phyloP scores from a whole-genome alignment of 2,329 filamentous ascomycete genomes.

The Echinosphaeria canescens region DNA sequence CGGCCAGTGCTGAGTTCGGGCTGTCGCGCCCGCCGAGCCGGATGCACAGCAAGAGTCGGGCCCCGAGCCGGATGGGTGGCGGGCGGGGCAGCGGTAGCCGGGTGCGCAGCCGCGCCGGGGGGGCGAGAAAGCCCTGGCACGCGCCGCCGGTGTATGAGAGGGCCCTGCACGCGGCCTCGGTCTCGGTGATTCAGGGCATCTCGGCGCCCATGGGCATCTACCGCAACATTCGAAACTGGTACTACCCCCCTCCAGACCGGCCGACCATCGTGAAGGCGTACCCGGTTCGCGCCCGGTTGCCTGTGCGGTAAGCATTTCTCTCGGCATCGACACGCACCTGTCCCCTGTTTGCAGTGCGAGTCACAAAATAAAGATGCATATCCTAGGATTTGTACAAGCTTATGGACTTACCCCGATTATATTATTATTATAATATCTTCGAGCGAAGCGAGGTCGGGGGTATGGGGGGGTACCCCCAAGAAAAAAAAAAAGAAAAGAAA shows the following conservation, averaged over 20 bases:
- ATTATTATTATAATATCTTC: too few species aligned
- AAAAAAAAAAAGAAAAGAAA: too few species aligned
- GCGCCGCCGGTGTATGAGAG: slow-evolving; percentile 5
- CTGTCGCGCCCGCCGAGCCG: neutral
- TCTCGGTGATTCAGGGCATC: slow-evolving; percentile 7
- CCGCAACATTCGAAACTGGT: slow-evolving; percentile 7
- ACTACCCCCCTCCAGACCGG: slow-evolving; percentile 7
- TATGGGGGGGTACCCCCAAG: too few species aligned
- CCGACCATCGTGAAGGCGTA: slow-evolving; percentile 14
- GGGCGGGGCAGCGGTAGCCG: slow-evolving; percentile 1
- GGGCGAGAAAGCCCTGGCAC: slow-evolving; percentile 4
- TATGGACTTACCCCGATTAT: too few species aligned
- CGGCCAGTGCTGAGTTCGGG: too few species aligned
- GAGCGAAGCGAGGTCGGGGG: too few species aligned
- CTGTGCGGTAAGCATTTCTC: slow-evolving; percentile 11
- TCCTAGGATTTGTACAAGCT: too few species aligned
- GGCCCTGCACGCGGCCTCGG: slow-evolving; percentile 5
- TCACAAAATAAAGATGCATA: too few species aligned
- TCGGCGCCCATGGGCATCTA: slow-evolving; percentile 5
- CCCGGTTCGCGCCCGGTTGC: slow-evolving; percentile 9
- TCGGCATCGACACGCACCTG: too few species aligned
- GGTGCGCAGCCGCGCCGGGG: slow-evolving; percentile 1
- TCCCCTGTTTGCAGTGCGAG: neutral
- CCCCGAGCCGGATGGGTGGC: too few species aligned
- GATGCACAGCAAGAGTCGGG: neutral